Conservation (phyloP, 208 protist species). For the Acanthamoeba pearcei region DNA sequence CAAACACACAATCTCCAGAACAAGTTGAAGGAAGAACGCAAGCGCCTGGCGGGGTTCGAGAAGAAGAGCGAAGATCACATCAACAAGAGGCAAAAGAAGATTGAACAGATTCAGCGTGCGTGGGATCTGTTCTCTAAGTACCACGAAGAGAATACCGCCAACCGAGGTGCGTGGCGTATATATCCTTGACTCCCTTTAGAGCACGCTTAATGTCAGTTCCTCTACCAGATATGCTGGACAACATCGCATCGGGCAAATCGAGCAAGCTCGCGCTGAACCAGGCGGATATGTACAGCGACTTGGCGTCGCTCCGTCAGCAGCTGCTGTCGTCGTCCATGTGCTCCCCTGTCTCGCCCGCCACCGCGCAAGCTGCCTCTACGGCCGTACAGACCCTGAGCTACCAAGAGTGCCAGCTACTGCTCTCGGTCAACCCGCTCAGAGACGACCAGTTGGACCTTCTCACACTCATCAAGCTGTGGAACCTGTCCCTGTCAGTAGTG, state of each 20-base stretch:
- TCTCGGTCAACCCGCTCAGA: background rate
- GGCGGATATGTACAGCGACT: background rate
- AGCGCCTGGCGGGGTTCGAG: background rate
- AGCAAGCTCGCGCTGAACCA: background rate
- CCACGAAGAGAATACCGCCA: background rate
- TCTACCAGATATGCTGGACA: slow-evolving; percentile 26
- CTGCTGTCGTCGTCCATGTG: slow-evolving; percentile 34
- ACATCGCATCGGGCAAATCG: background rate
- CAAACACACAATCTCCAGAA: background rate
- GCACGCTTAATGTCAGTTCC: background rate
- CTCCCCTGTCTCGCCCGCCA: background rate
- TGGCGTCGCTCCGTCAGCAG: slow-evolving; percentile 17
- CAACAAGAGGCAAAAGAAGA: background rate
- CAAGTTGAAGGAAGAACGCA: slow-evolving; percentile 36
- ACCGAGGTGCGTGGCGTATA: background rate
- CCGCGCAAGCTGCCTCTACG: background rate
- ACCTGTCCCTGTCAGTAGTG: background rate
- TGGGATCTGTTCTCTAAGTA: slow-evolving; percentile 6
- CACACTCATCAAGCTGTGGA: slow-evolving; percentile 32
- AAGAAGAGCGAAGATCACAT: background rate
- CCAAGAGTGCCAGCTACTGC: slow-evolving; percentile 41
- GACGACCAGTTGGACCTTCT: slow-evolving; percentile 51
- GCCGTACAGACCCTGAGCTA: background rate
- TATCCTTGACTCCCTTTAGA: background rate
- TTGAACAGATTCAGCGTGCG: background rate